Conservation (phyloP, 129 eudicot genomes). For the Escallonia rubra region DNA sequence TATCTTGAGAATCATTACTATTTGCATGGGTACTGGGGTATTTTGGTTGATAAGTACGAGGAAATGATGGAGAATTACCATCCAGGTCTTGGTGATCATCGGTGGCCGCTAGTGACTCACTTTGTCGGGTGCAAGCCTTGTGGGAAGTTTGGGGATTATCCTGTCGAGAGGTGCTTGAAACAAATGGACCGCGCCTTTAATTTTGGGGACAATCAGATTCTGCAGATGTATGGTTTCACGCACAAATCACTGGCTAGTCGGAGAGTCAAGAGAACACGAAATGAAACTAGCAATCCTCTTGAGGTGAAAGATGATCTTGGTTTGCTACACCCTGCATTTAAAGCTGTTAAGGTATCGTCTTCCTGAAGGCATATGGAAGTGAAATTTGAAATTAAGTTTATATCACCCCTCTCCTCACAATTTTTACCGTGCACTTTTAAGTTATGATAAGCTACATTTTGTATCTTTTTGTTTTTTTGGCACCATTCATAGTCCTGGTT, state of each 20-base stretch:
- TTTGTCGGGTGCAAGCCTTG: slow-evolving; percentile 96
- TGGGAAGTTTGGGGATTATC: slow-evolving; percentile 77
- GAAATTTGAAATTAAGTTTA: slow-evolving; percentile 9
- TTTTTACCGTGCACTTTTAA: slow-evolving; percentile 4
- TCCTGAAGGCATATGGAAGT: slow-evolving; percentile 27
- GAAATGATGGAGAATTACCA: slow-evolving; percentile 72
- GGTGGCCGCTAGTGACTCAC: slow-evolving; percentile 96
- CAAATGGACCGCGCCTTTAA: slow-evolving; percentile 88
- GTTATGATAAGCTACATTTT: slow-evolving; percentile 4
- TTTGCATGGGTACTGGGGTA: slow-evolving; percentile 92
- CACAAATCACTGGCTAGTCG: slow-evolving; percentile 70
- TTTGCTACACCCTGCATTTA: slow-evolving; percentile 73
- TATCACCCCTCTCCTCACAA: background rate
- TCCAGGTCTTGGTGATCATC: slow-evolving; percentile 82
- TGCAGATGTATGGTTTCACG: slow-evolving; percentile 83
- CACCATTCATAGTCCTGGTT: slow-evolving; percentile 7
- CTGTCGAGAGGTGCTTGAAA: slow-evolving; percentile 85
- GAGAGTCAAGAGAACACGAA: slow-evolving; percentile 54
- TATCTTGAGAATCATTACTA: slow-evolving; percentile 70
- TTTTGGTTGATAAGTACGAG: slow-evolving; percentile 77
- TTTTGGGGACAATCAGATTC: slow-evolving; percentile 81
- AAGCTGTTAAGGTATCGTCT: slow-evolving; percentile 59
- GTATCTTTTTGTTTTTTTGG: slow-evolving; percentile 16
- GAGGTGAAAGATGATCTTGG: slow-evolving; percentile 70
- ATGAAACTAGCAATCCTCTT: slow-evolving; percentile 68